These are phyloP conservation scores for Croton laevigatus DNA, from an alignment of 441 rosid species.

Conservation along the genomic window DNA sequence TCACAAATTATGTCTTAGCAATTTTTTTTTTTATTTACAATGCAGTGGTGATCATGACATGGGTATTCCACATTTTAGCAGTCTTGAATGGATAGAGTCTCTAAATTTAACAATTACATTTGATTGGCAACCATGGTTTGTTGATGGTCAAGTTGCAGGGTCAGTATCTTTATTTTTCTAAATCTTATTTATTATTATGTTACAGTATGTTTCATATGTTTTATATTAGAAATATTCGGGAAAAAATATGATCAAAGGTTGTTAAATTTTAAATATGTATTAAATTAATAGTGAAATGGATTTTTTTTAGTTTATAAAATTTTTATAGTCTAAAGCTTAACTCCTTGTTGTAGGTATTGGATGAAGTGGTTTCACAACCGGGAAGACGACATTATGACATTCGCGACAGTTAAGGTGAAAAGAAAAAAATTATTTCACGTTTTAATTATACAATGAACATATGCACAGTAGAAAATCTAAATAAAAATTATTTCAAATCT, in stretches of 20 bases:
- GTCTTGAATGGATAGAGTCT: constrained; percentile 23
- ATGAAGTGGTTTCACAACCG: constrained; percentile 8
- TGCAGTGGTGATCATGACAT: constrained; percentile 42
- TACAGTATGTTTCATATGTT: too few relatives aligned
- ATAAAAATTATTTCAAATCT: too few relatives aligned
- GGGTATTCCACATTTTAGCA: constrained; percentile 25
- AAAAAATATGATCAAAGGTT: too few relatives aligned
- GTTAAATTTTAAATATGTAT: too few relatives aligned
- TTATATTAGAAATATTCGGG: too few relatives aligned
- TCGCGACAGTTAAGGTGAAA: constrained; percentile 31
- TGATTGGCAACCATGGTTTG: constrained; percentile 38
- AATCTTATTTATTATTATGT: too few relatives aligned
- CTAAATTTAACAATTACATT: constrained; percentile 11
- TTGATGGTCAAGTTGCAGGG: constrained; percentile 40
- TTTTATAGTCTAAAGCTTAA: too few relatives aligned
- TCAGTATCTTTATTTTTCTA: not conserved
- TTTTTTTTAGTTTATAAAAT: not conserved
- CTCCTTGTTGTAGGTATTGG: constrained; percentile 21
- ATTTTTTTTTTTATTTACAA: constrained; percentile 4
- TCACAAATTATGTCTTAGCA: too few relatives aligned
- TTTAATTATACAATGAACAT: not conserved
- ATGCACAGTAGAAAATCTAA: not conserved
- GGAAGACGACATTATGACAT: constrained; percentile 27
- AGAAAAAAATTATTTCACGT: too few relatives aligned
- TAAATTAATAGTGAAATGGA: too few relatives aligned